Evolutionary conservation across 1,284 basidiomycete species (phyloP), one percentile per base, ranked within the genome.

Genomic region (Heterobasidion annosum): DNA sequence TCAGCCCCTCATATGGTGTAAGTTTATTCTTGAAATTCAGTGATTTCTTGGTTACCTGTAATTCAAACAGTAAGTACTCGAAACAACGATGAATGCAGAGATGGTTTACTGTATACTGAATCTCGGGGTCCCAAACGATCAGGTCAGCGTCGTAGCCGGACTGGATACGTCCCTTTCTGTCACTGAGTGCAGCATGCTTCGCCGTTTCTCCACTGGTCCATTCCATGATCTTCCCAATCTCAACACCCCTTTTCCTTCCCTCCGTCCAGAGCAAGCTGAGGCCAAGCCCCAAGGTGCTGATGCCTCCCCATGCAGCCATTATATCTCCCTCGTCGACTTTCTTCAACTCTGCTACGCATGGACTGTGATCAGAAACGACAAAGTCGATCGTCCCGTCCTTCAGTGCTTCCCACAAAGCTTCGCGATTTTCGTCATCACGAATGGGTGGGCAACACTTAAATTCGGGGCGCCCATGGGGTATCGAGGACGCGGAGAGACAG

Each of bases 371-470:
- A 51, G 91, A 93, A 13, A 97, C 93, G 54, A 97, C 82, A 64
- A 81, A 93, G 68, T 95, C 89, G 61, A 98, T 93, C 40, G 83
- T 77, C 2, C 90, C 92, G 52, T 87, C 83, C 55, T 78, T 68
- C 52, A 97, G 68, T 0, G 89, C 93, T n/a, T 79, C 76, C 88
- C 92, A 92, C 3, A 97, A 73, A 44, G 68, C 65, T 47, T 88
- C 82, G 57, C 85, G 77, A 68, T 97, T 98, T 2, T 66, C 68
- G 12, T 74, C 72, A 48, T 82, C 79, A 46, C 94, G 82, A 59
- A 98, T 89, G 2, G 94, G 94, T n/a, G 94, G 94, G 69, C 92
- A 95, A 66, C 94, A 97, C 67, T 98, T 97, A 79, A 88, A 92
- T 67, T 91, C 85, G 43, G 89, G 83, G 16, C 71, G 79, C 2